Evolutionary conservation across 192 early-diverging fungal genomes (phyloP).

Genomic region (Kappamyces sp.): DNA sequence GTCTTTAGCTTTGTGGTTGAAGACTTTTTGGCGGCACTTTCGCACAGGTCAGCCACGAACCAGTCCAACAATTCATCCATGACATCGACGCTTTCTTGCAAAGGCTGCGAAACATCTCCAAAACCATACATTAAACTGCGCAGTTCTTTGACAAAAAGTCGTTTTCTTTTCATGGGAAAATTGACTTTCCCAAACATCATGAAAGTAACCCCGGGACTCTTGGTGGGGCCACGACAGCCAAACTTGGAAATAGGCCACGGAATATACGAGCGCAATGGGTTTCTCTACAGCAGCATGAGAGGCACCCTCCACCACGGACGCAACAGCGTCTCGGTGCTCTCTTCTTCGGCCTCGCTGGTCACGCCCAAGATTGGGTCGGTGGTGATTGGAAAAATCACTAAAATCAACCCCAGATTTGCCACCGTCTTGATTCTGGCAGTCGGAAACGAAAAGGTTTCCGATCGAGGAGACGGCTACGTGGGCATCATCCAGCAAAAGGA

Average conservation of each 20-base stretch:
- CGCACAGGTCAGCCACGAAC: conserved; percentile 69
- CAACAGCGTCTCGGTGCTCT: not conserved
- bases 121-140: conserved; percentile 74
- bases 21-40: conserved; percentile 43
- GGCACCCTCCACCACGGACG: conserved; percentile 26
- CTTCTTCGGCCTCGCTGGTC: conserved; percentile 16
- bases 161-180: conserved; percentile 2
- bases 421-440: conserved; percentile 90
- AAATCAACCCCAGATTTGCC: conserved; percentile 84
- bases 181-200: conserved; percentile 3
- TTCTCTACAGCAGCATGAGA: conserved; percentile 58
- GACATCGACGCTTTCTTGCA: conserved; percentile 67
- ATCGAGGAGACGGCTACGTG: conserved; percentile 76
- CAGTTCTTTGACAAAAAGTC: conserved; percentile 20
- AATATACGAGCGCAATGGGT: conserved; percentile 63
- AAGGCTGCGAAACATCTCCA: conserved; percentile 72
- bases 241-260: conserved; percentile 45
- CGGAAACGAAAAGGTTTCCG: conserved; percentile 37
- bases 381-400: conserved; percentile 78
- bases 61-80: conserved; percentile 77
- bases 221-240: conserved; percentile 1
- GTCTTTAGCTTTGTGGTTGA: conserved; percentile 58
- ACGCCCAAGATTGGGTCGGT: conserved; percentile 58
- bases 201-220: conserved; percentile 18
- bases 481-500: conserved; percentile 89